A percentile compares a stretch with the other conserved stretches of the same genome.
These are phyloP conservation scores for Stylonectria norvegica DNA, from an alignment of 2,329 filamentous ascomycete genomes.

Conservation along the genomic window DNA sequence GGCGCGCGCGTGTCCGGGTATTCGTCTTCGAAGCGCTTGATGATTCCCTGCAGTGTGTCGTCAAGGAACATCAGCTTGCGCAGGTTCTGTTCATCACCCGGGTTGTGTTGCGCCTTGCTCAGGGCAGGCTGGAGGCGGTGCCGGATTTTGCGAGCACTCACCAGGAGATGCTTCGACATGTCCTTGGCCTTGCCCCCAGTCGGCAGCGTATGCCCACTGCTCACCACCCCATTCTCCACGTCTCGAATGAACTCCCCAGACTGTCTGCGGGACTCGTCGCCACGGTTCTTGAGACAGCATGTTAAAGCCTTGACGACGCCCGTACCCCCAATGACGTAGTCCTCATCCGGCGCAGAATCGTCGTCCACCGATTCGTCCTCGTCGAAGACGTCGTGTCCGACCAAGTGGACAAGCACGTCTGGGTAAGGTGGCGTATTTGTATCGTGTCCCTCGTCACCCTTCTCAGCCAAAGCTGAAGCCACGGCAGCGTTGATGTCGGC, in stretches of 20 bases:
- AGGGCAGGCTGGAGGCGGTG: slow-evolving; percentile 79
- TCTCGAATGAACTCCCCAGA: slow-evolving; percentile 53
- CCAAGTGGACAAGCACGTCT: slow-evolving; percentile 81
- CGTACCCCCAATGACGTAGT: slow-evolving; percentile 94
- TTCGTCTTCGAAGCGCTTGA: slow-evolving; percentile 92
- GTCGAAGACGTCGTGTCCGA: slow-evolving; percentile 61
- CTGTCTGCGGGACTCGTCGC: slow-evolving; percentile 55
- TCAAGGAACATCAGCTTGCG: slow-evolving; percentile 85
- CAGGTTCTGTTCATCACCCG: slow-evolving; percentile 71
- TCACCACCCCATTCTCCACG: slow-evolving; percentile 48
- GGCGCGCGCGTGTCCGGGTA: slow-evolving; percentile 77
- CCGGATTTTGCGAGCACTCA: slow-evolving; percentile 85
- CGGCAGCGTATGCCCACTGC: slow-evolving; percentile 39
- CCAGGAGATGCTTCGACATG: slow-evolving; percentile 87
- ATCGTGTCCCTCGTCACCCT: slow-evolving; percentile 28
- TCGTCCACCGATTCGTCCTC: slow-evolving; percentile 54
- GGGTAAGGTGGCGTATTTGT: slow-evolving; percentile 51
- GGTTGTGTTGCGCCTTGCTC: slow-evolving; percentile 65
- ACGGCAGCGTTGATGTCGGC: slow-evolving; percentile 53
- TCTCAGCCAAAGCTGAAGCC: slow-evolving; percentile 41
- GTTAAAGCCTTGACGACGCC: slow-evolving; percentile 92
- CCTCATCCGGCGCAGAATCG: slow-evolving; percentile 75
- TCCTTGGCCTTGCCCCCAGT: slow-evolving; percentile 69
- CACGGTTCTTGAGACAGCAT: slow-evolving; percentile 80
- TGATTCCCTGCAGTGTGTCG: slow-evolving; percentile 83